Conservation (phyloP, 208 protist species). For the Endotrypanum monterogeii region DNA sequence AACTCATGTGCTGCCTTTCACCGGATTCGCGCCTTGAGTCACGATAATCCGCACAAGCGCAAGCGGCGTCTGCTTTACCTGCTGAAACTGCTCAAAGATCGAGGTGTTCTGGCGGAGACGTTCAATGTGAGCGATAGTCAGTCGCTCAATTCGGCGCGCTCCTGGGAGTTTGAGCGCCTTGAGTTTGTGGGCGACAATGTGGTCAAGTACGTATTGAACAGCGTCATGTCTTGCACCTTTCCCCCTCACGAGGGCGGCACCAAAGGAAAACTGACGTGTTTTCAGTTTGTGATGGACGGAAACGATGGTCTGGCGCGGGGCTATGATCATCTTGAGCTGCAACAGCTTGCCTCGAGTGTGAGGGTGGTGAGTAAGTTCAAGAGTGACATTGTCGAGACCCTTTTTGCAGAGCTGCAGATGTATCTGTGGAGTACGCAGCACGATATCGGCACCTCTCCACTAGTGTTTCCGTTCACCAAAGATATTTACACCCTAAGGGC, state of each 20-base stretch:
- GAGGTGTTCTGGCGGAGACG: constrained; percentile 60
- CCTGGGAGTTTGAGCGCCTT: constrained; percentile 89
- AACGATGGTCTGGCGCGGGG: constrained; percentile 86
- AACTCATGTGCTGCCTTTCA: constrained; percentile 48
- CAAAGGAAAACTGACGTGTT: constrained; percentile 62
- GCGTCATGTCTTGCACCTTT: constrained; percentile 67
- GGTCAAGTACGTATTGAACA: constrained; percentile 87
- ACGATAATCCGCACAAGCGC: constrained; percentile 67
- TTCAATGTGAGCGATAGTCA: constrained; percentile 58
- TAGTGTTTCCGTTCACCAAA: constrained; percentile 59
- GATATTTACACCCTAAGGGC: constrained; percentile 71
- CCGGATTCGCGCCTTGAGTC: constrained; percentile 69
- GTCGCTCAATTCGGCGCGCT: constrained; percentile 43
- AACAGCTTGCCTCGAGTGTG: constrained; percentile 67
- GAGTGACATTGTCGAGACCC: constrained; percentile 88
- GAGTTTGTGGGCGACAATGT: constrained; percentile 89
- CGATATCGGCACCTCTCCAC: constrained; percentile 46
- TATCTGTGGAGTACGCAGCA: constrained; percentile 77
- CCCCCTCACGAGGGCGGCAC: constrained; percentile 71
- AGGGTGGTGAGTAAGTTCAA: constrained; percentile 92
- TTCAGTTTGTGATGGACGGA: constrained; percentile 88
- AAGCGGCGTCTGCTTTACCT: constrained; percentile 80
- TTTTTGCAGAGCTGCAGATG: constrained; percentile 88
- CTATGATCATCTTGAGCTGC: constrained; percentile 84
- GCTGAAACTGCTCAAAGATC: constrained; percentile 78